Percentiles rank a stretch among this genome's conserved stretches.
Evolutionary conservation across 768 basidiomycete genomes (phyloP).

Genomic region (Hericium erinaceus): DNA sequence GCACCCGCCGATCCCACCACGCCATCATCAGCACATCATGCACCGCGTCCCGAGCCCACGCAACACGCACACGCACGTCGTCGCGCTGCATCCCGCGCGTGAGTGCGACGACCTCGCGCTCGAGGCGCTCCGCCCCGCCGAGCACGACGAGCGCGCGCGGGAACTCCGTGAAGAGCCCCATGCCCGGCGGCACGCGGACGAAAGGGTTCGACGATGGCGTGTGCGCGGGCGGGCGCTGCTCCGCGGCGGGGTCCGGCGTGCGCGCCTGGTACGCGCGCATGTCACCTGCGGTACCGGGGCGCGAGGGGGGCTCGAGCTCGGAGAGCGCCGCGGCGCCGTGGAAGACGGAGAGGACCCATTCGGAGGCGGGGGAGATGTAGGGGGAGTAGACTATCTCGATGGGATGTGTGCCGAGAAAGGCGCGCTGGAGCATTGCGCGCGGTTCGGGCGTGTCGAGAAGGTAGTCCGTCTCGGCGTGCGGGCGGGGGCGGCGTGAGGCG

Average conservation of each 20-base stretch:
- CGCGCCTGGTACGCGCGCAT: constrained; percentile 10
- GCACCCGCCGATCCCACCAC: constrained; percentile 11
- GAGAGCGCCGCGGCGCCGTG: constrained; percentile 18
- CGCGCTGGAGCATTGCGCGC: constrained; percentile 40
- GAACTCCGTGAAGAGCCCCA: constrained; percentile 36
- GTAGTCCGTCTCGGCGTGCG: constrained; percentile 40
- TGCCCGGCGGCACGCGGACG: constrained; percentile 24
- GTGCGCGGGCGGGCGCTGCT: not conserved
- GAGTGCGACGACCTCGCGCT: constrained; percentile 31
- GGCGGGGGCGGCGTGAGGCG: constrained; percentile 40
- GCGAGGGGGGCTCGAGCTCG: constrained; percentile 15
- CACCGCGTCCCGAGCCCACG: constrained; percentile 13
- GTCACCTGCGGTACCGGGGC: constrained; percentile 21
- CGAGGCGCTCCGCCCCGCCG: constrained; percentile 44
- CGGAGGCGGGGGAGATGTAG: constrained; percentile 25
- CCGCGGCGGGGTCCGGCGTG: not conserved
- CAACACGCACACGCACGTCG: constrained; percentile 15
- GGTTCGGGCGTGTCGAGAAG: constrained; percentile 46
- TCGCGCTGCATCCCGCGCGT: constrained; percentile 11
- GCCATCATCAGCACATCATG: constrained; percentile 14
- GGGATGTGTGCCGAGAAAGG: constrained; percentile 38
- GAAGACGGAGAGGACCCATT: constrained; percentile 23
- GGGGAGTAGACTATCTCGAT: constrained; percentile 26
- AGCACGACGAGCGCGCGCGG: constrained; percentile 35
- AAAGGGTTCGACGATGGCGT: constrained; percentile 16